Percentiles rank a stretch among this genome's conserved stretches.
These are phyloP conservation scores for Jimgerdemannia lactiflua DNA, from an alignment of 192 early-diverging fungal genomes.

Conservation along the genomic window DNA sequence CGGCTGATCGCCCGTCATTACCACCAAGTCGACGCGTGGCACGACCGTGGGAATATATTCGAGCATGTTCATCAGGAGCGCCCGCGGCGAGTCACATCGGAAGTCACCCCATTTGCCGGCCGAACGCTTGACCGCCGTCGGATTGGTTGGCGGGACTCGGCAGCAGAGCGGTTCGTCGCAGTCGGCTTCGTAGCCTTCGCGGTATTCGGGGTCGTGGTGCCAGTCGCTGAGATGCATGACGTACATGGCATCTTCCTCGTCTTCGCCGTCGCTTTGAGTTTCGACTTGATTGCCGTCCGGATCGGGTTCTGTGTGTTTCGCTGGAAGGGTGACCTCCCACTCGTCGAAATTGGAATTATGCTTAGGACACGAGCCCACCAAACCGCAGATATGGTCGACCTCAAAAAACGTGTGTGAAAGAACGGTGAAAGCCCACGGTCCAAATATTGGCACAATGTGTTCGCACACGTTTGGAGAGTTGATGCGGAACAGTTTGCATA, in stretches of 20 bases:
- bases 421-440: neutral
- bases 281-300: neutral
- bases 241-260: neutral
- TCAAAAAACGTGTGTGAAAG: neutral
- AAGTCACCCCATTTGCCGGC: slow-evolving; percentile 20
- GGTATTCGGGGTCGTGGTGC: slow-evolving; percentile 16
- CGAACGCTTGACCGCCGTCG: neutral
- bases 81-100: neutral
- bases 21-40: slow-evolving; percentile 7
- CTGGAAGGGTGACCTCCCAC: neutral
- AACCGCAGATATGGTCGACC: neutral
- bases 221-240: slow-evolving; percentile 12
- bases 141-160: slow-evolving; percentile 7
- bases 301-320: neutral
- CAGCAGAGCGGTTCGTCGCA: slow-evolving; percentile 20
- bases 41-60: slow-evolving; percentile 14
- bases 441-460: neutral
- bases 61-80: neutral
- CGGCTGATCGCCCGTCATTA: slow-evolving; percentile 13
- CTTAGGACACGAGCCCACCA: neutral
- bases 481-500: neutral
- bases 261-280: neutral
- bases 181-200: slow-evolving; percentile 12
- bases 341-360: neutral
- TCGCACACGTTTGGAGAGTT: neutral